Evolutionary conservation across 169 alveolate genomes (phyloP), one percentile per base, ranked within the genome.

Genomic region (Babesia ovis): DNA sequence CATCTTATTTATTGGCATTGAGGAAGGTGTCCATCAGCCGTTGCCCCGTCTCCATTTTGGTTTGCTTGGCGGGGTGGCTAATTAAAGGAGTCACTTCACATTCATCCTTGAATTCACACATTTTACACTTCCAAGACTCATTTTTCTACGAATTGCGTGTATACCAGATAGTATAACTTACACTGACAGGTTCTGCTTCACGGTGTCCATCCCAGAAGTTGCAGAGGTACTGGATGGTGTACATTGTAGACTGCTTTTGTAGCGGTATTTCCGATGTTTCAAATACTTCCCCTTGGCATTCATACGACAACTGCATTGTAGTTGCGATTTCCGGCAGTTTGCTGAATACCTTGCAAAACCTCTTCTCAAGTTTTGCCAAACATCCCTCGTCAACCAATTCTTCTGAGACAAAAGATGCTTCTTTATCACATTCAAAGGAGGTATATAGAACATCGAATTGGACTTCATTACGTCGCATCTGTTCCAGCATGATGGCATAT

Each of bases 41-140:
- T 43, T 68, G 79, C 43, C 68, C 68, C n/a, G 68, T 1, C 11
- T 12, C 29, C 18, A n/a, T 35, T 27, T 22, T 27, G n/a, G 20
- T 22, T 39, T 39, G 29, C 4, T 22, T 2, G 34, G 16, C 11
- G 14, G 45, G 2, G 53, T 2, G 41, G 25, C 11, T 37, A 1
- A 27, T 12, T 25, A 71, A 62, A 1, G 94, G 94, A 16, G 91
- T 68, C 20, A 79, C 79, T 18, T 84, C 89, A 48, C 94, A 89
- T 39, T 89, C 89, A 45, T 75, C 84, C 68, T 75, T 81, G 77
- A 85, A 85, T 56, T 89, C 91, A 66, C 94, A 89, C 61, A 85
- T 83, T 66, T 82, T 89, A 59, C 94, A 89, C 85, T 89, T 89
- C 94, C 94, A 89, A n/a, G 77, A 62, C 60, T 89, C 94, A 6